Percentiles rank a stretch among this genome's conserved stretches.
Evolutionary conservation across 2,329 filamentous ascomycete genomes (phyloP).

Genomic region (Xylariales sp.): DNA sequence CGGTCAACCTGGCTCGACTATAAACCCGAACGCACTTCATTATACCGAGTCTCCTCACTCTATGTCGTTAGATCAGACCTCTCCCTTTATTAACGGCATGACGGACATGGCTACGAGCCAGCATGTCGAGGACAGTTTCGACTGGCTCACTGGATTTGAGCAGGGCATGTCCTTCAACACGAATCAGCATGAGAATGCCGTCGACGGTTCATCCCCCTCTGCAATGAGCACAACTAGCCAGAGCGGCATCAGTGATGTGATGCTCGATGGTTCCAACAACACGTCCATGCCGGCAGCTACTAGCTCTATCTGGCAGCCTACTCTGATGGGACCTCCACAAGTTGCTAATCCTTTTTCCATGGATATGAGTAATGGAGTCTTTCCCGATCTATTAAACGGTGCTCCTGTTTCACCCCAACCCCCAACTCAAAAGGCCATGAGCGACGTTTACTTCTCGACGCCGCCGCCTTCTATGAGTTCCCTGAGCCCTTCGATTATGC

Average conservation of each 20-base stretch:
- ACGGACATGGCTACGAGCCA: conserved; percentile 68
- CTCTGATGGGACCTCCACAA: conserved; percentile 75
- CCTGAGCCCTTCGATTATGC: conserved; percentile 77
- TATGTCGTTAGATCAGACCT: conserved; percentile 70
- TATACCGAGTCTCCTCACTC: conserved; percentile 82
- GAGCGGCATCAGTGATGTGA: conserved; percentile 88
- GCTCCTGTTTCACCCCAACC: conserved; percentile 83
- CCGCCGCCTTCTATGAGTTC: conserved; percentile 79
- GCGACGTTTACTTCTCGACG: conserved; percentile 82
- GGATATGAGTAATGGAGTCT: conserved; percentile 78
- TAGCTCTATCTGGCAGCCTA: conserved; percentile 75
- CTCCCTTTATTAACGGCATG: conserved; percentile 68
- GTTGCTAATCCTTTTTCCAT: conserved; percentile 77
- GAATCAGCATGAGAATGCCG: conserved; percentile 78
- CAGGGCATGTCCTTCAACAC: conserved; percentile 75
- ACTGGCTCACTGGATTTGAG: conserved; percentile 86
- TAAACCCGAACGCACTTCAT: conserved; percentile 81
- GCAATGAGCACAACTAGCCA: conserved; percentile 96
- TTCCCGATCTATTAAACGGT: conserved; percentile 79
- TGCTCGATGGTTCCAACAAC: conserved; percentile 84
- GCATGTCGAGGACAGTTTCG: conserved; percentile 80
- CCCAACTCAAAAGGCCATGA: conserved; percentile 74
- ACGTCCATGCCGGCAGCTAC: conserved; percentile 63
- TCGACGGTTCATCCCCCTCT: conserved; percentile 94
- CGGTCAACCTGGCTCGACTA: conserved; percentile 71